Evolutionary conservation across 164 flowering plant species (phyloP).

Genomic region (Sextonia rubra): DNA sequence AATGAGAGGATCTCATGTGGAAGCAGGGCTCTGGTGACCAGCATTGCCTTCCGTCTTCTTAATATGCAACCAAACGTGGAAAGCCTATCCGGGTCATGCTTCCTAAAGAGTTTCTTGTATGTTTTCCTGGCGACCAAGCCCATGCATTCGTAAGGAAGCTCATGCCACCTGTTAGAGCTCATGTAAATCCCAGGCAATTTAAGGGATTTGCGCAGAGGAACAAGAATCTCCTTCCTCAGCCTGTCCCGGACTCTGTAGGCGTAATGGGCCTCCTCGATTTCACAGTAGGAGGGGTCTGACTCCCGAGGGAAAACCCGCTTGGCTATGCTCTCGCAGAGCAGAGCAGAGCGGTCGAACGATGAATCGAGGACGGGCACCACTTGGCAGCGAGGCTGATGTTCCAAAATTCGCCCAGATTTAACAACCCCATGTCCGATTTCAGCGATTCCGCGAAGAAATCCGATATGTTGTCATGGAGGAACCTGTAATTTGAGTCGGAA

Average conservation of each 20-base stretch:
- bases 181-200: conserved; percentile 46
- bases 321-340: conserved; percentile 48
- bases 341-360: conserved; percentile 22
- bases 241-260: conserved; percentile 41
- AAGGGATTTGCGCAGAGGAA: conserved; percentile 30
- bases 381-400: conserved; percentile 26
- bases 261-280: conserved; percentile 39
- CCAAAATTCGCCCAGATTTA: conserved; percentile 10
- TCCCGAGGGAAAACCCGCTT: conserved; percentile 37
- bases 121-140: conserved; percentile 48
- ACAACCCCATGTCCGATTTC: conserved; percentile 10
- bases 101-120: conserved; percentile 32
- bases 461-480: conserved; percentile 27
- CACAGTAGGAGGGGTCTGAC: conserved; percentile 25
- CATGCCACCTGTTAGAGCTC: conserved; percentile 37
- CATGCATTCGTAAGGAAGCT: conserved; percentile 41
- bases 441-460: conserved; percentile 21
- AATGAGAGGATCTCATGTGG: conserved; percentile 42
- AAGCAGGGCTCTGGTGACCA: conserved; percentile 52
- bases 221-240: conserved; percentile 37
- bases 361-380: conserved; percentile 36
- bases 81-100: conserved; percentile 41
- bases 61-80: conserved; percentile 26
- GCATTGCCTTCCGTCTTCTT: conserved; percentile 32
- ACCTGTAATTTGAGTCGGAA: conserved; percentile 23